Evolutionary conservation across 768 basidiomycete genomes (phyloP), one percentile per base, ranked within the genome.

Genomic region (Russula sp.): DNA sequence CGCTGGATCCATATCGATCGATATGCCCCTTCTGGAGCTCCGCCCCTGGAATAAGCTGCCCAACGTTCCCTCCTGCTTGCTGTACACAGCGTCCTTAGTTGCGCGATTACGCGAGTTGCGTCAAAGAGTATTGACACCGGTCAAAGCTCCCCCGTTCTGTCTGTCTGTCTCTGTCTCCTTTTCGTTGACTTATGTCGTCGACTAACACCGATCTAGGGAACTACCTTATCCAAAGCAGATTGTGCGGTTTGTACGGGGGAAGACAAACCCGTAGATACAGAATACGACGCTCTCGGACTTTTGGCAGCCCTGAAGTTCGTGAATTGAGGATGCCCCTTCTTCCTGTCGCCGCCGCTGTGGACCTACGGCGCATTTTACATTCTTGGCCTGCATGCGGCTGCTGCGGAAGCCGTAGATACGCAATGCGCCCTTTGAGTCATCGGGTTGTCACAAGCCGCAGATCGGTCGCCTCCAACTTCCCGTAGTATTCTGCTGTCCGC

Each of bases 1-100:
- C 59, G 64, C 64, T 65, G 64, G 42, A 53, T 48, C 30, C 36
- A 60, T 30, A 56, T 36, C 54, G 22, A 65, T 61, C 53, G 59
- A 61, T 65, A 61, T 56, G 20, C 59, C 48, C 3, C 44, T 56
- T 56, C 5, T 16, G 38, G 64, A 56, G 46, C 59, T 40, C 30
- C 32, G 38, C 22, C 40, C 54, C 54, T 51, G 54, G 64, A 28
- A 46, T 48, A 22, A n/a, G 14, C 20, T 7, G 58, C 26, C 40
- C 16, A 9, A 20, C 10, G 30, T 22, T n/a, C 48, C 46, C 10
- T 30, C 28, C 11, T 11, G 34, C 10, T 34, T 34, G 11, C 10
- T 34, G 34, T 34, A 34, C 44, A 20, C 11, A n/a, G 30, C 6
- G 14, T 18, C 49, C 55, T 28, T 34, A 22, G 49, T 20, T 40